Conservation (phyloP, 441 rosid species). For the Adansonia rubrostipa region DNA sequence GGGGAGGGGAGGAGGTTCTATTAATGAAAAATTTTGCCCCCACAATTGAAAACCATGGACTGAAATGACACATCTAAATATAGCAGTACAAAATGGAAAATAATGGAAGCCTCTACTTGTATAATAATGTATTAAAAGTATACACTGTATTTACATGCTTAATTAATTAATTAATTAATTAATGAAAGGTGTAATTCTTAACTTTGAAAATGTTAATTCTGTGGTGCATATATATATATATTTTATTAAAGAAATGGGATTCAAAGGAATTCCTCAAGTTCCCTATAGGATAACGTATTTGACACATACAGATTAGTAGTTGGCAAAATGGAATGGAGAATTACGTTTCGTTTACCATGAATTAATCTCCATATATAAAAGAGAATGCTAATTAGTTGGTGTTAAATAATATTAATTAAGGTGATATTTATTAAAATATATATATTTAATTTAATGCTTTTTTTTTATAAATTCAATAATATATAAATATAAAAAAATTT, state of each 20-base stretch:
- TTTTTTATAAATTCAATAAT: too few species aligned
- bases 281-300: conserved; percentile 6
- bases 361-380: too few species aligned
- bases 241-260: conserved; percentile 12
- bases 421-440: too few species aligned
- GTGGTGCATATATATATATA: background rate
- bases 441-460: too few species aligned
- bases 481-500: too few species aligned
- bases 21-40: background rate
- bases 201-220: background rate
- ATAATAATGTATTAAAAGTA: too few species aligned
- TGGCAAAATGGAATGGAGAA: background rate
- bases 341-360: conserved; percentile 7
- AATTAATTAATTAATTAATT: background rate
- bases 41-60: background rate
- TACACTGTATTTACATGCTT: too few species aligned
- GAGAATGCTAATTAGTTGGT: too few species aligned
- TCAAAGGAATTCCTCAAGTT: background rate
- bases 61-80: background rate
- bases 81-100: background rate
- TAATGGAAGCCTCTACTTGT: too few species aligned
- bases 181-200: background rate
- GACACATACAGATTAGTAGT: conserved; percentile 7
- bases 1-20: background rate
- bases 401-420: too few species aligned